Conservation (phyloP, 257 asterid species). For the Linderniella brevidens region DNA sequence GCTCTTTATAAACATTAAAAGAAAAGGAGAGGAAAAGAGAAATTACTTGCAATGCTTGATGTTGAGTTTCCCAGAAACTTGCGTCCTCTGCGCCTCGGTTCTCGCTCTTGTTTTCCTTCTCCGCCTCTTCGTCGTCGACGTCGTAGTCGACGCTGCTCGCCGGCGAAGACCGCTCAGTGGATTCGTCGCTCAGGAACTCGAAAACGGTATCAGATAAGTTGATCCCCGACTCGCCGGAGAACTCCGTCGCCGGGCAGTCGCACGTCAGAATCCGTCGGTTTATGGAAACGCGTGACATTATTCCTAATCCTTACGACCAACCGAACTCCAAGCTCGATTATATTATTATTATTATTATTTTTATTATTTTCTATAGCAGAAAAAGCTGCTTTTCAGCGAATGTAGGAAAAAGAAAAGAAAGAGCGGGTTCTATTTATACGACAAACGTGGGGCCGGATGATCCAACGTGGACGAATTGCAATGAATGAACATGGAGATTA, state of each 20-base stretch:
- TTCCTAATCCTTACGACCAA: too few relatives aligned
- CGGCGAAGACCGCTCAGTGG: conserved; percentile 21
- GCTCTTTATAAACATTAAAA: not conserved
- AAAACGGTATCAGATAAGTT: conserved; percentile 58
- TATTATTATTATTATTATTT: not conserved
- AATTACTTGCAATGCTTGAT: conserved; percentile 49
- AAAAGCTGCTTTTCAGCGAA: conserved; percentile 8
- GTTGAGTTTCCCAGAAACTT: conserved; percentile 58
- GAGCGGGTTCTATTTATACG: not conserved
- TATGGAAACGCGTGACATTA: conserved; percentile 25
- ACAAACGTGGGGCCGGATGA: conserved; percentile 12
- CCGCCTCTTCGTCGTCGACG: conserved; percentile 21
- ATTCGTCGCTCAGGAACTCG: conserved; percentile 48
- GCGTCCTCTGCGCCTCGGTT: conserved; percentile 13
- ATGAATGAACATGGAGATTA: conserved; percentile 13
- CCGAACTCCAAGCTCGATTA: conserved; percentile 8
- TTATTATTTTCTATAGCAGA: conserved; percentile 1
- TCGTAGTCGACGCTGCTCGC: conserved; percentile 19
- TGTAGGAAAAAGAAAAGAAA: not conserved
- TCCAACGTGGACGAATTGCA: conserved; percentile 19
- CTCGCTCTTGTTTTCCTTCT: conserved; percentile 13
- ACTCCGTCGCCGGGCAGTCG: conserved; percentile 23
- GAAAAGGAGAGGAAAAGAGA: not conserved
- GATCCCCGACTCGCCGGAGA: conserved; percentile 35
- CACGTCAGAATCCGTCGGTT: conserved; percentile 53